Percentiles rank a stretch among this genome's conserved stretches.
Evolutionary conservation across 768 basidiomycete genomes (phyloP).

Genomic region (Naganishia friedmannii): DNA sequence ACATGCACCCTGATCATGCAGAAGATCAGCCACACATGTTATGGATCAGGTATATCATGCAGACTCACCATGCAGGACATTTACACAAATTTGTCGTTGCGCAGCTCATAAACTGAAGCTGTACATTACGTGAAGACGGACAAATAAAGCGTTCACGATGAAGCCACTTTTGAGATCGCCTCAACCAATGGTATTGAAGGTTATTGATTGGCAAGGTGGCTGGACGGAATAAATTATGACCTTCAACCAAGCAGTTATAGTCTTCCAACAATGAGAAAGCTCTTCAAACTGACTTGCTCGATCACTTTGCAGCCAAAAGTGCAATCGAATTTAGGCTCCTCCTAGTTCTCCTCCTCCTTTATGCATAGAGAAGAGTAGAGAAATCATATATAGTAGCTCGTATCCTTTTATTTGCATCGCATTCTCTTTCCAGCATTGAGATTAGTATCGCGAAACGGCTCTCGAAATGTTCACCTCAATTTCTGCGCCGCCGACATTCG

Average conservation of each 20-base stretch:
- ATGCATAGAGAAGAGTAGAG: not conserved
- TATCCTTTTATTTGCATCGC: not conserved
- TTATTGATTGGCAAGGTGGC: not conserved
- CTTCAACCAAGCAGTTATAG: too few relatives aligned
- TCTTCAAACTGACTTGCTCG: not conserved
- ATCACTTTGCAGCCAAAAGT: conserved; percentile 1
- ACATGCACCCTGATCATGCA: not conserved
- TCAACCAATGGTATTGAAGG: not conserved
- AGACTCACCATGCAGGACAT: conserved; percentile 4
- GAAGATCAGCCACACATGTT: not conserved
- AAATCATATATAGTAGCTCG: not conserved
- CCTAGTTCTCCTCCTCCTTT: not conserved
- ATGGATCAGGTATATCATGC: not conserved
- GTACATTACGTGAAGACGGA: not conserved
- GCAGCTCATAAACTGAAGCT: not conserved
- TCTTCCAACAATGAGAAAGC: too few relatives aligned
- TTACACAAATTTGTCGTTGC: not conserved
- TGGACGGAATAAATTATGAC: not conserved
- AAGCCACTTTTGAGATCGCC: not conserved
- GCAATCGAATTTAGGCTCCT: not conserved
- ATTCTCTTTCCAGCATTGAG: too few relatives aligned
- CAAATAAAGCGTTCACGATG: not conserved
- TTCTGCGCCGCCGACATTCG: conserved; percentile 55
- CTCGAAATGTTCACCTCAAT: conserved; percentile 41
- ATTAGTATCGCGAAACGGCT: not conserved